These are phyloP conservation scores for Penicillium odoratum DNA, from an alignment of 495 filamentous ascomycete genomes.

Conservation along the genomic window DNA sequence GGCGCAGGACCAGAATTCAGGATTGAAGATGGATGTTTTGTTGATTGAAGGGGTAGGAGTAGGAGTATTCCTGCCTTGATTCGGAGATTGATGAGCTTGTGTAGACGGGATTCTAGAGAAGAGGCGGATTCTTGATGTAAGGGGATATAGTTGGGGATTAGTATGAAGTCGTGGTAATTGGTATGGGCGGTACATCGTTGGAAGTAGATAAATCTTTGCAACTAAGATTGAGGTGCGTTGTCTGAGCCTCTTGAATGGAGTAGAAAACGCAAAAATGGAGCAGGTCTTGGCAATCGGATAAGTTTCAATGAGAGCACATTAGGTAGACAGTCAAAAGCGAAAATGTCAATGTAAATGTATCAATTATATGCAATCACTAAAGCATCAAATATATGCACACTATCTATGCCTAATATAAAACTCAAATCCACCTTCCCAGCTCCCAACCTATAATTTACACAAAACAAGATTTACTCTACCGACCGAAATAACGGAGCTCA, in stretches of 20 bases:
- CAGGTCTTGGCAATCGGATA: neutral
- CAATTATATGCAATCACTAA: neutral
- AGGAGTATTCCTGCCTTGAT: neutral
- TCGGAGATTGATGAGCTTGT: neutral
- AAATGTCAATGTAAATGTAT: neutral
- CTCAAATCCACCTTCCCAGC: conserved; percentile 4
- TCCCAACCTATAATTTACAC: conserved; percentile 16
- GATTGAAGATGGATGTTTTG: neutral
- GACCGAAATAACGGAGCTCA: conserved; percentile 38
- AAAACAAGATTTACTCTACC: conserved; percentile 23
- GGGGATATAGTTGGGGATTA: neutral
- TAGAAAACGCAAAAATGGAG: conserved; percentile 5
- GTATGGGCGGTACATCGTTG: neutral
- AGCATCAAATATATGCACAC: neutral
- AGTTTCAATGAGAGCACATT: no score
- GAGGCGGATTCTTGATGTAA: neutral
- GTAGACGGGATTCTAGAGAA: neutral
- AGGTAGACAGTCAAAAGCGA: no score
- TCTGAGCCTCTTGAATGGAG: neutral
- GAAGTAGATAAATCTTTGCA: neutral
- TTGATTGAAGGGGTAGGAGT: neutral
- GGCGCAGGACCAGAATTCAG: conserved; percentile 35
- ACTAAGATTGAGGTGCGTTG: neutral
- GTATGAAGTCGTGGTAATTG: neutral
- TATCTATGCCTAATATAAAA: neutral